Evolutionary conservation across 495 filamentous ascomycete species (phyloP), one percentile per base, ranked within the genome.

Genomic region (Xylaria sp.): DNA sequence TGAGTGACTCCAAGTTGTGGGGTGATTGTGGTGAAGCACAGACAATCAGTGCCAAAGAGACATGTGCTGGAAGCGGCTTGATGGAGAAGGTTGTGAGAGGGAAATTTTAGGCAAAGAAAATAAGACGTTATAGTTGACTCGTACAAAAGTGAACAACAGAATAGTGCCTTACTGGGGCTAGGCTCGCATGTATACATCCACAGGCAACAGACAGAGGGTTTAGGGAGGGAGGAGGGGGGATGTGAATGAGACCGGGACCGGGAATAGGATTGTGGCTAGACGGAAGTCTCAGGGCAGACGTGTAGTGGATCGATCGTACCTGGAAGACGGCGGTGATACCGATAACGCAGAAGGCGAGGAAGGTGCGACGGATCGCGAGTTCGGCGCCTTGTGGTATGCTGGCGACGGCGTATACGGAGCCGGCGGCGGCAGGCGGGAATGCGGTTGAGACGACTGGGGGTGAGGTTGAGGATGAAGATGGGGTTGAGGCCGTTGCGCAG

Each of bases 281-380:
- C 21, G 58, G 61, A 64, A 37, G 57, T 40, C 40, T 44, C 50
- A 40, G 61, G 61, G 33, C 29, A 66, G 29, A 37, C 41, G 21
- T 53, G 44, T 12, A 46, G 41, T 31, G 8, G 46, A 31, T 44
- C 31, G 61, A 52, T 71, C 76, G 71, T 78, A 78, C 77, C 77
- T 78, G 31, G 75, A 46, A 35, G 72, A 68, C 67, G 72, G 59
- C 21, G 72, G 67, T 41, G 73, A 71, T 71, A 70, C 24, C n/a
- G 74, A 67, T 52, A 73, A 74, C 41, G 63, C 66, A 33, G 75
- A 58, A 29, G 71, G 61, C 58, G 75, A 75, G 44, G 73, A 19
- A 74, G 74, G 58, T 44, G 72, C 72, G 46, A 69, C 68, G 11
- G 75, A 73, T 71, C 72, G 73, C 65, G 67, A 57, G 63, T 74